Evolutionary conservation across 1,284 basidiomycete genomes (phyloP), one percentile per base, ranked within the genome.

Genomic region (Ustilago lituana): DNA sequence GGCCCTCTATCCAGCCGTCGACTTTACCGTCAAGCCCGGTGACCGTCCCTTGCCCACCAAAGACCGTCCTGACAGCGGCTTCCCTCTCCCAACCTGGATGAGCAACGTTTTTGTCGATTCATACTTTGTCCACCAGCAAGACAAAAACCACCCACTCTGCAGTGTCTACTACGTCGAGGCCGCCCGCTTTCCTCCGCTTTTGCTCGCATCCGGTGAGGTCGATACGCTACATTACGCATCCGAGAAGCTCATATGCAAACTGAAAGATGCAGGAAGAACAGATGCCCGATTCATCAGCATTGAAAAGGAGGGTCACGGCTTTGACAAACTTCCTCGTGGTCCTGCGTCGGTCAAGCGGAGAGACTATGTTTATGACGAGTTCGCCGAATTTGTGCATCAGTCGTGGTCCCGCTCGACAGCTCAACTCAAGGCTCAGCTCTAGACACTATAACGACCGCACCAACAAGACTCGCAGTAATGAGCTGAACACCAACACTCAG

Each of bases 331-430:
- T 9, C 52, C 69, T 19, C 56, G 59, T 12, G 43, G 49, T 11
- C 63, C 56, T 4, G 62, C 63, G 3, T 73, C 75, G 15, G 32
- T 50, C 23, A 17, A 64, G 24, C 62, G 63, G 10, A 60, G 66
- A 29, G 60, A 73, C 17, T 24, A 44, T 8, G 59, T 60, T 2
- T 76, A 72, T 37, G 9, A 49, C 4, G 43, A 61, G 17, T 46
- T 67, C 5, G 46, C 67, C 12, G 46, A 60, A 14, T 64, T 61
- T 22, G 62, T 76, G 26, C 39, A 86, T 86, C 20, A 53, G 7
- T 36, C 48, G 4, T 66, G 52, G 56, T 24, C 41, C 3, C 41
- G 41, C 11, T 36, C 47, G 3, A 22, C 40, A 7, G 20, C 46
- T 20, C 47, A 45, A 8, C 47, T 15, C 8, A 55, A 41, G 17